These are phyloP conservation scores for Pythium myriotylum DNA, from an alignment of 352 stramenopile genomes.

Conservation along the genomic window DNA sequence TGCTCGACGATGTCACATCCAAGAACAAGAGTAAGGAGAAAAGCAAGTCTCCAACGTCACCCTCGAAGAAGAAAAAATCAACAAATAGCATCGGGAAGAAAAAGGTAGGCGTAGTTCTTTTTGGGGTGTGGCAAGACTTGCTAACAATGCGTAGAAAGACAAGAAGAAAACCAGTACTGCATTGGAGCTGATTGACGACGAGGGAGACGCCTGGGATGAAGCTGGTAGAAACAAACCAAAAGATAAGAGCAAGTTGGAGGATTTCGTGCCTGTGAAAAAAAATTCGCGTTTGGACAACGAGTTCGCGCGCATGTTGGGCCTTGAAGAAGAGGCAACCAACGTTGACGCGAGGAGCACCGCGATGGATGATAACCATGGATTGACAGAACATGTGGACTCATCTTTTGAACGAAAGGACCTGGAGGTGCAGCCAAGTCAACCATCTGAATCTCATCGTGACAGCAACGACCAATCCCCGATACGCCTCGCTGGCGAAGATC, in stretches of 20 bases:
- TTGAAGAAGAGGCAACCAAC: slow-evolving; percentile 41
- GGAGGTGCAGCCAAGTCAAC: no score
- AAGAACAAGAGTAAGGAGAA: slow-evolving; percentile 43
- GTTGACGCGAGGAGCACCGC: background rate
- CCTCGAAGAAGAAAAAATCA: slow-evolving; percentile 31
- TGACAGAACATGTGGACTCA: slow-evolving; percentile 3
- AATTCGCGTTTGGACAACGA: slow-evolving; percentile 56
- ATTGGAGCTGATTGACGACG: slow-evolving; percentile 27
- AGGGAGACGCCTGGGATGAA: slow-evolving; percentile 23
- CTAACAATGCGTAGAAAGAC: slow-evolving; percentile 34
- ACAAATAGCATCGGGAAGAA: slow-evolving; percentile 32
- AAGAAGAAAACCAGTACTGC: slow-evolving; percentile 40
- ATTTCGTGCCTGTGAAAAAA: slow-evolving; percentile 30
- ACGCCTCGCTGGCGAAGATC: no score
- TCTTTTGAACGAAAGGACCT: slow-evolving; percentile 3
- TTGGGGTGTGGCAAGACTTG: no score
- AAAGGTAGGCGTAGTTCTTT: slow-evolving; percentile 6
- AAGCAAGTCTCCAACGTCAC: slow-evolving; percentile 27
- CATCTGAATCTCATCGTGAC: no score
- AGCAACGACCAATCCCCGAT: background rate
- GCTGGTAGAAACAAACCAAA: slow-evolving; percentile 21
- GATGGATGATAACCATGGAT: background rate
- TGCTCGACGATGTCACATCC: slow-evolving; percentile 37
- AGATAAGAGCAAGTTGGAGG: slow-evolving; percentile 23
- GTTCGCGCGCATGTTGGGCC: slow-evolving; percentile 66